Percentiles rank a stretch among this genome's conserved stretches.
Conservation (phyloP, 148 eudicot genomes). For the Amaranthus hypochondriacus region DNA sequence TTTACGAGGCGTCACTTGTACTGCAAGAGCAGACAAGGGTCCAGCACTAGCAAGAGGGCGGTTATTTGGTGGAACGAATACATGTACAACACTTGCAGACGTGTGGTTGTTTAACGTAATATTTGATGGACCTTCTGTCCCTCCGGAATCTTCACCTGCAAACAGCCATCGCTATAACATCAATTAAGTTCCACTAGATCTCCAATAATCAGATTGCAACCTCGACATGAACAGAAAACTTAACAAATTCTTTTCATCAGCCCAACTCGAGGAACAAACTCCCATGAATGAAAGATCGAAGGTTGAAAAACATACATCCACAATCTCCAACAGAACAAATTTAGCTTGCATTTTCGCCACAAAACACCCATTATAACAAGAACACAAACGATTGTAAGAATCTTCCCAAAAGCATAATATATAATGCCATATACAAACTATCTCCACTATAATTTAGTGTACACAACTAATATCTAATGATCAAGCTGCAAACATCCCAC, state of each 20-base stretch:
- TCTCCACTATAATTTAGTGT: neutral
- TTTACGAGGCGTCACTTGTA: conserved; percentile 32
- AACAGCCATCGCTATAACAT: conserved; percentile 15
- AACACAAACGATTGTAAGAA: neutral
- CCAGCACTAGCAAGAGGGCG: conserved; percentile 21
- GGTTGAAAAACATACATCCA: neutral
- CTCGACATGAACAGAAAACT: neutral
- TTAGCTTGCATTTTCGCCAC: neutral
- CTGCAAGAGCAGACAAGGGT: conserved; percentile 9
- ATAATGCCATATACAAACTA: neutral
- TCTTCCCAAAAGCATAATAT: neutral
- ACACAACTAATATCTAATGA: neutral
- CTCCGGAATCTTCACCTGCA: conserved; percentile 62
- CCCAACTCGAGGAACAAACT: neutral
- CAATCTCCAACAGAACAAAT: neutral
- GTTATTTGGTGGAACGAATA: conserved; percentile 10
- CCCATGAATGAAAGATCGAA: neutral
- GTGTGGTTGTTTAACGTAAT: conserved; percentile 35
- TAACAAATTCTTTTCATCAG: neutral
- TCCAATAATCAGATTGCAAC: neutral
- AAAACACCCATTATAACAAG: neutral
- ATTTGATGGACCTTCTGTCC: conserved; percentile 28
- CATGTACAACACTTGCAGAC: conserved; percentile 10
- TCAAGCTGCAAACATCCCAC: neutral
- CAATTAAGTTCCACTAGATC: neutral